Evolutionary conservation across 2,329 filamentous ascomycete genomes (phyloP).

Genomic region (Teratosphaeria gauchensis): DNA sequence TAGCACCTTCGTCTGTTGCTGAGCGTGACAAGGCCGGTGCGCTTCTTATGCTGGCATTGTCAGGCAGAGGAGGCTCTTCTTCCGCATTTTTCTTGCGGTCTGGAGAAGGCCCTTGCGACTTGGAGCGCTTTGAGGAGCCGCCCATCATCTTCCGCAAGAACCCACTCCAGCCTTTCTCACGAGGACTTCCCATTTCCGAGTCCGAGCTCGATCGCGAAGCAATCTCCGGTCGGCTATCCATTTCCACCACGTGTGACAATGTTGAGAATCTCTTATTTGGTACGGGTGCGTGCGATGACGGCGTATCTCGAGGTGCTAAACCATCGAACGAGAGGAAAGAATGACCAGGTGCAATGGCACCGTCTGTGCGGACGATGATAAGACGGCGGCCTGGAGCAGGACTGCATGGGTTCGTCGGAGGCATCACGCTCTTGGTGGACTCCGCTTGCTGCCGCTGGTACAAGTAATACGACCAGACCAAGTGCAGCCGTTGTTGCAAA

Average conservation of each 20-base stretch:
- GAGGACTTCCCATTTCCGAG: conserved; percentile 11
- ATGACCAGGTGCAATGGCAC: conserved; percentile 41
- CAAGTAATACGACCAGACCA: conserved; percentile 70
- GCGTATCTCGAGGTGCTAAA: conserved; percentile 34
- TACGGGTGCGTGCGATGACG: conserved; percentile 22
- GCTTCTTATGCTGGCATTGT: neutral
- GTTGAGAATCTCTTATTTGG: conserved; percentile 26
- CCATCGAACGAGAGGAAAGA: conserved; percentile 57
- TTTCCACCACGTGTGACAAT: conserved; percentile 16
- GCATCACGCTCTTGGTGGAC: conserved; percentile 43
- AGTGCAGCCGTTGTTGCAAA: conserved; percentile 58
- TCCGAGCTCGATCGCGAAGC: conserved; percentile 17
- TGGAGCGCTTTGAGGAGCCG: conserved; percentile 16
- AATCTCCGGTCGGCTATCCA: conserved; percentile 19
- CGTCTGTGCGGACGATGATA: conserved; percentile 79
- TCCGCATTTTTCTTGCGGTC: neutral
- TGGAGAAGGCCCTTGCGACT: conserved; percentile 11
- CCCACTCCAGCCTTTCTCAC: conserved; percentile 22
- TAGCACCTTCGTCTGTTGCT: conserved; percentile 2
- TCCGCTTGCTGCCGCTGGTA: conserved; percentile 62
- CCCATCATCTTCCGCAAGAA: conserved; percentile 27
- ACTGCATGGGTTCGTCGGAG: conserved; percentile 71
- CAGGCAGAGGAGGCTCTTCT: conserved; percentile 1
- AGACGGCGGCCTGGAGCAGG: conserved; percentile 79
- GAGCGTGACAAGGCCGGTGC: conserved; percentile 2